Percentiles rank a stretch among this genome's conserved stretches.
phyloP scores from a whole-genome alignment of 441 rosid species.

The Pelargonium fulgidum region DNA sequence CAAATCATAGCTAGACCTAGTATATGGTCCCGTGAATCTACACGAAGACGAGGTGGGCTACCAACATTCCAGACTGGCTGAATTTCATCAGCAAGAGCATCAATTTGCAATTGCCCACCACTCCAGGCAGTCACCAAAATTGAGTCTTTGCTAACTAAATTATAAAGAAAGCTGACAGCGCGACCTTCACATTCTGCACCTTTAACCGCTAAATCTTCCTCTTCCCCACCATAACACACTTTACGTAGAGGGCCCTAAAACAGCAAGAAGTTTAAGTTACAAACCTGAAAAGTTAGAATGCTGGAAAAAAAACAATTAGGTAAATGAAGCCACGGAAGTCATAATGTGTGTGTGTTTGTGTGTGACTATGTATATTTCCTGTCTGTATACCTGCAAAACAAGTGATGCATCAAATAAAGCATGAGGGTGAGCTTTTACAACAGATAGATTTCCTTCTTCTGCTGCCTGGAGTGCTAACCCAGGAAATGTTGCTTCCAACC shows the following conservation, averaged over 20 bases:
- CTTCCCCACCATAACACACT: conserved; percentile 48
- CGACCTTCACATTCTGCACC: conserved; percentile 74
- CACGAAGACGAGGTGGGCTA: conserved; percentile 65
- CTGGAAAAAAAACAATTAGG: background rate
- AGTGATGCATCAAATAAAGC: conserved; percentile 78
- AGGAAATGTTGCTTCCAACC: conserved; percentile 92
- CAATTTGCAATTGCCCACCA: conserved; percentile 87
- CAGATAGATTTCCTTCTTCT: conserved; percentile 40
- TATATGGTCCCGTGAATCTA: conserved; percentile 47
- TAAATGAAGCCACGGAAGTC: background rate
- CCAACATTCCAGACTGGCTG: conserved; percentile 84
- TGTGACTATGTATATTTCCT: background rate
- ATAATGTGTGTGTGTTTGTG: background rate
- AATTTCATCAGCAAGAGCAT: conserved; percentile 92
- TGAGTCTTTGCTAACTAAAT: conserved; percentile 79
- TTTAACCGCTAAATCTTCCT: conserved; percentile 44
- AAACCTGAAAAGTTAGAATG: conserved; percentile 2
- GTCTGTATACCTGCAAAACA: conserved; percentile 66
- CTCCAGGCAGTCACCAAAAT: conserved; percentile 91
- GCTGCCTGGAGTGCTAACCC: conserved; percentile 52
- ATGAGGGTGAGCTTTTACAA: conserved; percentile 63
- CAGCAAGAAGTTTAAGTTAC: background rate
- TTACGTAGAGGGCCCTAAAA: conserved; percentile 74
- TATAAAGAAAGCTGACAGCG: conserved; percentile 74
- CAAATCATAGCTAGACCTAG: conserved; percentile 87